These are phyloP conservation scores for Meyerozyma guilliermondii DNA, from an alignment of 1,139 yeast species.

Conservation along the genomic window DNA sequence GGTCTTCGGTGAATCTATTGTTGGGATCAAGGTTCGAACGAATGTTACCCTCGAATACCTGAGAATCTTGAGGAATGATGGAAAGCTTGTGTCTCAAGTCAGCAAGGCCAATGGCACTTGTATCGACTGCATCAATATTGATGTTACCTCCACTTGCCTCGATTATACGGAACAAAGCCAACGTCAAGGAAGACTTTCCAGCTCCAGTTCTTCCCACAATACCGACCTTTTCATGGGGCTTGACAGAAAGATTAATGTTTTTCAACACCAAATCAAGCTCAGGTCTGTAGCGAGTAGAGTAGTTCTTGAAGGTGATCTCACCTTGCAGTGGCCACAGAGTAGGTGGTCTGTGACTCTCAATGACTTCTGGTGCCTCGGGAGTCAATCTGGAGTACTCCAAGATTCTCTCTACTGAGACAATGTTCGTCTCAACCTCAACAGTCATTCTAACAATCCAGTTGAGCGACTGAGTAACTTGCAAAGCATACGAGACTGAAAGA, in stretches of 20 bases:
- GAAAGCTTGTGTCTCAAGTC: slow-evolving; percentile 84
- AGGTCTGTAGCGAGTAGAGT: slow-evolving; percentile 81
- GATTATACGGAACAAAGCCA: slow-evolving; percentile 85
- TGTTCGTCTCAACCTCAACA: slow-evolving; percentile 94
- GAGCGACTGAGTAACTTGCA: slow-evolving; percentile 86
- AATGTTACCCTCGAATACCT: slow-evolving; percentile 88
- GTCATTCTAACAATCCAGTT: slow-evolving; percentile 99
- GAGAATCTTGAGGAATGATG: slow-evolving; percentile 96
- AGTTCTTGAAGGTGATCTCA: slow-evolving; percentile 62
- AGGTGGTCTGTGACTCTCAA: slow-evolving; percentile 64
- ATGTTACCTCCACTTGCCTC: slow-evolving; percentile 75
- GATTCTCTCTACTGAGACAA: slow-evolving; percentile 94
- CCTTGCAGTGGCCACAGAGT: slow-evolving; percentile 76
- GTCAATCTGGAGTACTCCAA: slow-evolving; percentile 73
- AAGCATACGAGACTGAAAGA: slow-evolving; percentile 85
- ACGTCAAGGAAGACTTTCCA: slow-evolving; percentile 87
- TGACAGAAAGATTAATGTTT: slow-evolving; percentile 60
- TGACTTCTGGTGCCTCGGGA: slow-evolving; percentile 77
- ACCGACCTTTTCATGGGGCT: slow-evolving; percentile 83
- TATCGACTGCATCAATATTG: slow-evolving; percentile 66
- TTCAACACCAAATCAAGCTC: slow-evolving; percentile 79
- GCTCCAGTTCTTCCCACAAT: slow-evolving; percentile 98
- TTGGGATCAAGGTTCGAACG: slow-evolving; percentile 90
- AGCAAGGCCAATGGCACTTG: slow-evolving; percentile 66
- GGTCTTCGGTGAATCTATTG: slow-evolving; percentile 59